Evolutionary conservation across 371 early-diverging fungal genomes (phyloP), one percentile per base, ranked within the genome.

Genomic region (Mucor lusitanicus): DNA sequence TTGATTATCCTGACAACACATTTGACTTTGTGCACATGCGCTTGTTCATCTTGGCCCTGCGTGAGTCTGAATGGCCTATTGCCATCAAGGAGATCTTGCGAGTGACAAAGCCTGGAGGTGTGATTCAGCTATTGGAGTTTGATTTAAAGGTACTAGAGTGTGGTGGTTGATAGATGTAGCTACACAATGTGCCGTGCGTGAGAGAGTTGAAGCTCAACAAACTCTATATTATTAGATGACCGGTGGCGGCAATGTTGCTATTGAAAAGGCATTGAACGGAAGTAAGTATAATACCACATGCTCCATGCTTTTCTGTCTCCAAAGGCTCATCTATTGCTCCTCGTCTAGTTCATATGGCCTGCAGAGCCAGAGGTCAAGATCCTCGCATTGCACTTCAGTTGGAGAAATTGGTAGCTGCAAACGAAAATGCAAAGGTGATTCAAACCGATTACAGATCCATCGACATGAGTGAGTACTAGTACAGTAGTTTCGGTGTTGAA

Each of bases 381-480:
- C 71, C 71, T 40, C 63, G 64, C 37, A 67, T 70, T 27, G 76
- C 65, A 4, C 54, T 42, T 0, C 56, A 68, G 15, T 55, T 70
- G 21, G 71, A 61, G 9, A 35, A 46, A 11, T 21, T 70, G 9
- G 28, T 76, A 8, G 15, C 46, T 8, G 55, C 64, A 25, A 59
- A 59, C 1, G 67, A 71, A 2, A 50, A 39, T 27, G 63, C 63
- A n/a, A 37, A 70, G 33, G 48, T 73, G 3, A 39, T 72, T 28
- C 59, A 70, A 32, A 46, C 42, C 0, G 72, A 69, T 53, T 46
- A 64, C 28, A 50, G 72, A 55, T 48, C 62, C 12, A 53, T 70
- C 32, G 67, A 69, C 39, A 67, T 73, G 55, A 63, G 76, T 73
- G 73, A 64, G 68, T 70, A n/a, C n/a, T n/a, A n/a, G n/a, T n/a